Evolutionary conservation across 1,139 yeast genomes (phyloP).

Genomic region (Suhomyces kunorum): DNA sequence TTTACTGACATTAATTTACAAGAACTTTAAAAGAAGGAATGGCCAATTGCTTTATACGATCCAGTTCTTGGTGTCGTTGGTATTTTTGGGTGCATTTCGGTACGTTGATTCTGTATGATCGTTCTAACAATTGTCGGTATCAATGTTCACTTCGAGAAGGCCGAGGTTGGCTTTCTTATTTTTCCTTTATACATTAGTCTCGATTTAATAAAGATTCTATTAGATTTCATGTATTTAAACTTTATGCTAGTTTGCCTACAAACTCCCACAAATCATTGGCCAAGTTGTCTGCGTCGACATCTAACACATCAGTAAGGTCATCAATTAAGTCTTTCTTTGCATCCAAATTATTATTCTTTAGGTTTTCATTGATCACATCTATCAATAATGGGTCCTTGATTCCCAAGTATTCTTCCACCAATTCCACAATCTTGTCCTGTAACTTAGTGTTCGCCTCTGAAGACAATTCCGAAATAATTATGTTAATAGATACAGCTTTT

Average conservation of each 20-base stretch:
- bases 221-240: too few relatives aligned
- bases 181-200: slow-evolving; percentile 3
- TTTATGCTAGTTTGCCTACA: neutral
- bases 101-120: slow-evolving; percentile 1
- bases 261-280: slow-evolving; percentile 37
- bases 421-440: slow-evolving; percentile 36
- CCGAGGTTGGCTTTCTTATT: slow-evolving; percentile 1
- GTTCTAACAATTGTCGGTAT: slow-evolving; percentile 9
- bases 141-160: neutral
- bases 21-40: neutral
- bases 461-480: slow-evolving; percentile 3
- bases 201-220: slow-evolving; percentile 1
- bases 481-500: neutral
- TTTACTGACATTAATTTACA: slow-evolving; percentile 8
- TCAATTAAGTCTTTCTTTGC: slow-evolving; percentile 34
- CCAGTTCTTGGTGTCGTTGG: slow-evolving; percentile 1
- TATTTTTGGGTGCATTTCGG: slow-evolving; percentile 1
- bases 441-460: slow-evolving; percentile 16
- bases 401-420: slow-evolving; percentile 56
- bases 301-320: slow-evolving; percentile 54
- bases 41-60: slow-evolving; percentile 2
- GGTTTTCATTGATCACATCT: slow-evolving; percentile 41
- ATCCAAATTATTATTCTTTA: slow-evolving; percentile 32
- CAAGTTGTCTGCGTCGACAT: slow-evolving; percentile 54
- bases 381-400: slow-evolving; percentile 52